phyloP scores from a whole-genome alignment of 805 yeast genomes.

The Komagataella phaffii region DNA sequence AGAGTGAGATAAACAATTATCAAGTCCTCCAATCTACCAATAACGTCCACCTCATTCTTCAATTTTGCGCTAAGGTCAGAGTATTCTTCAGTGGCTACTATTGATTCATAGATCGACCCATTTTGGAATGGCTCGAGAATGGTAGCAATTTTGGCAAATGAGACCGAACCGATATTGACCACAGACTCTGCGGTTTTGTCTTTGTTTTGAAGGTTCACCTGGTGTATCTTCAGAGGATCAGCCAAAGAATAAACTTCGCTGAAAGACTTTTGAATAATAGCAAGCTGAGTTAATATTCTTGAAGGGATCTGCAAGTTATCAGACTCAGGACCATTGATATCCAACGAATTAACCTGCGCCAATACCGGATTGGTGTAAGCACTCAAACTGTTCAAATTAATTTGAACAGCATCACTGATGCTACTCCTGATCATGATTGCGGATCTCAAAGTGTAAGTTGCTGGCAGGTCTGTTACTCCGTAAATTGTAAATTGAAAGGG shows the following conservation, averaged over 20 bases:
- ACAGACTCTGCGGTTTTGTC: background rate
- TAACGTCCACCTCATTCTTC: slow-evolving; percentile 1
- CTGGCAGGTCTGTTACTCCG: background rate
- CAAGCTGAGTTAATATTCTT: background rate
- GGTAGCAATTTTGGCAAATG: background rate
- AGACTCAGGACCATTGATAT: background rate
- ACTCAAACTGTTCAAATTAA: background rate
- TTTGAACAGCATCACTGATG: background rate
- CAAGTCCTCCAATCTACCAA: slow-evolving; percentile 10
- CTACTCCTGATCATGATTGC: slow-evolving; percentile 1
- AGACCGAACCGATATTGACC: background rate
- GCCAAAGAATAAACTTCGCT: background rate
- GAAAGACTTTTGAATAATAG: background rate
- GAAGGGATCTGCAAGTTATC: background rate
- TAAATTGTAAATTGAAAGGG: background rate
- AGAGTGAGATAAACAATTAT: slow-evolving; percentile 10
- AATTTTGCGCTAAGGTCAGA: background rate
- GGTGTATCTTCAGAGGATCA: background rate
- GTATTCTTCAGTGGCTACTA: background rate
- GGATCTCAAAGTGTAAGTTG: background rate
- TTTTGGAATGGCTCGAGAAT: background rate
- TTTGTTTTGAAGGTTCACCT: background rate
- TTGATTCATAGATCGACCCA: background rate
- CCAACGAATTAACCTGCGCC: background rate
- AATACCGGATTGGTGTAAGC: background rate